Percentiles rank a stretch among this genome's conserved stretches.
phyloP scores from a whole-genome alignment of 495 filamentous ascomycete species.

The Extremus antarcticus region DNA sequence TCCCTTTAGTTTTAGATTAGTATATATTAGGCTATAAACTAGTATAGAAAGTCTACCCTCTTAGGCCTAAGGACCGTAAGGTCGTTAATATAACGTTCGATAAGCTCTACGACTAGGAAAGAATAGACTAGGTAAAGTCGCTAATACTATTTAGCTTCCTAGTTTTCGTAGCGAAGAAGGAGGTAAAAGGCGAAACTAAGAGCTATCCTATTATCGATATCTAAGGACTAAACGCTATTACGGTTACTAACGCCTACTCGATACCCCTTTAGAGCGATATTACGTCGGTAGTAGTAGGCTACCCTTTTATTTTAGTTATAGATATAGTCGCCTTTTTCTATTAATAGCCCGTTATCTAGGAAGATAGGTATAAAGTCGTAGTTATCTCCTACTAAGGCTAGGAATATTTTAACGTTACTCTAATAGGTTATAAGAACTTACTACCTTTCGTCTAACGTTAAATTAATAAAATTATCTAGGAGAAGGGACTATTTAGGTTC shows the following conservation, averaged over 20 bases:
- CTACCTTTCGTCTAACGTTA: conserved; percentile 3
- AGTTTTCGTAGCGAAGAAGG: conserved; percentile 1
- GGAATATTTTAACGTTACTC: conserved; percentile 4
- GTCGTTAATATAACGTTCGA: conserved; percentile 6
- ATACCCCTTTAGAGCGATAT: conserved; percentile 4
- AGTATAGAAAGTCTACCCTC: background rate
- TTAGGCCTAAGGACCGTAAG: background rate
- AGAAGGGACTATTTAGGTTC: background rate
- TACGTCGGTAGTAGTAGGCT: background rate
- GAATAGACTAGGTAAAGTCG: background rate
- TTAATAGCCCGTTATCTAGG: background rate
- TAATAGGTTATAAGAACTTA: conserved; percentile 1
- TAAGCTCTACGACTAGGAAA: conserved; percentile 5
- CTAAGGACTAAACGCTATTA: conserved; percentile 2
- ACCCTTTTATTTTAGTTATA: conserved; percentile 6
- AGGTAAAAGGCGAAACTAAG: background rate
- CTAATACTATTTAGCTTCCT: conserved; percentile 2
- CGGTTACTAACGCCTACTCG: background rate
- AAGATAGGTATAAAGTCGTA: conserved; percentile 4
- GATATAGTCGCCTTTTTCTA: conserved; percentile 5
- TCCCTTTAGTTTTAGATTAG: background rate
- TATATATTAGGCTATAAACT: background rate
- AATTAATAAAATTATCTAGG: background rate
- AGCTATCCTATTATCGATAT: conserved; percentile 6
- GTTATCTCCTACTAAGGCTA: conserved; percentile 7